Conservation (phyloP, 257 asterid species). For the Salvia rosmarinus region DNA sequence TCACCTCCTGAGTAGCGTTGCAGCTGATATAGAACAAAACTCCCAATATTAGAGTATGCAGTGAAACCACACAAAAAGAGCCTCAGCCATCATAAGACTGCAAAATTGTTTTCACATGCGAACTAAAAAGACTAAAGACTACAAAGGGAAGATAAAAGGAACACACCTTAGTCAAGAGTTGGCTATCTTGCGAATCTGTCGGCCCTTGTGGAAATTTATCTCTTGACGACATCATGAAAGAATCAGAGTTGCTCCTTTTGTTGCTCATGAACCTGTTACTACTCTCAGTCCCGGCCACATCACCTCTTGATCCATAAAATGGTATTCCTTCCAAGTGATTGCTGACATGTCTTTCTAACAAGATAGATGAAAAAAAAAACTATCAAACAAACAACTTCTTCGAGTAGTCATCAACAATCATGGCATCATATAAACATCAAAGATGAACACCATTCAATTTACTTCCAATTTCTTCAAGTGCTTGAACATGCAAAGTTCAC, state of each 20-base stretch:
- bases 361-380: constrained; percentile 38
- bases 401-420: constrained; percentile 16
- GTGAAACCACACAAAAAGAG: constrained; percentile 25
- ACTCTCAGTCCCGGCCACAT: constrained; percentile 58
- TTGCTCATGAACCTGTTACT: constrained; percentile 60
- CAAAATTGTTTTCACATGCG: background rate
- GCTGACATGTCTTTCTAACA: constrained; percentile 66
- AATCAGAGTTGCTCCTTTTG: constrained; percentile 79
- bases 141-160: constrained; percentile 1
- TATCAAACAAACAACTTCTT: constrained; percentile 40
- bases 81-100: constrained; percentile 6
- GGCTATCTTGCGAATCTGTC: constrained; percentile 66
- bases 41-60: constrained; percentile 42
- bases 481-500: constrained; percentile 10
- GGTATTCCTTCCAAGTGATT: constrained; percentile 83
- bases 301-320: constrained; percentile 71
- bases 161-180: constrained; percentile 71
- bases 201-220: constrained; percentile 61
- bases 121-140: background rate
- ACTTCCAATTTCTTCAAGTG: constrained; percentile 2
- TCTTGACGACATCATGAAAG: constrained; percentile 62
- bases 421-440: constrained; percentile 16
- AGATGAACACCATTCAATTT: background rate
- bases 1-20: constrained; percentile 74
- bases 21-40: constrained; percentile 66